A percentile compares a stretch with the other conserved stretches of the same genome.
phyloP scores from a whole-genome alignment of 495 filamentous ascomycete species.

The Sphaerosporella brunnea region DNA sequence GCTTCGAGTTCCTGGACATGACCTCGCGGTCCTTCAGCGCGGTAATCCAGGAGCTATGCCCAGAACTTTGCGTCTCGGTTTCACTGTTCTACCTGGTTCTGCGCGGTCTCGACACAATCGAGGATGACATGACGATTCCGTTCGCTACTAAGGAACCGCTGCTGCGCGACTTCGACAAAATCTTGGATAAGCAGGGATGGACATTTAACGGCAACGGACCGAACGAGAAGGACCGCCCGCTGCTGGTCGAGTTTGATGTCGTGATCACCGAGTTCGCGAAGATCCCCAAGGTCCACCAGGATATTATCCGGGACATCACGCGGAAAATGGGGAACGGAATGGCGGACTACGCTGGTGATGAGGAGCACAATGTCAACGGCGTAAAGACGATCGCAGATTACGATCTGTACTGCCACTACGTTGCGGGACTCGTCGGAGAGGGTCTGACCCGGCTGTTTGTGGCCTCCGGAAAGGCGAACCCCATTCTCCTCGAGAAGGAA shows the following conservation, averaged over 20 bases:
- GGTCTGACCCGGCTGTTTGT: conserved; percentile 84
- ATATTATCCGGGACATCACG: conserved; percentile 85
- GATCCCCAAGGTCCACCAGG: conserved; percentile 66
- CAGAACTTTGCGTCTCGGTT: conserved; percentile 77
- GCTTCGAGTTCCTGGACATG: conserved; percentile 69
- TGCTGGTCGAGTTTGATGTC: conserved; percentile 79
- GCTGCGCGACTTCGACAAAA: conserved; percentile 59
- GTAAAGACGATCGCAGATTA: conserved; percentile 77
- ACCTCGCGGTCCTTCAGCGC: conserved; percentile 86
- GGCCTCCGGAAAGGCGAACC: conserved; percentile 71
- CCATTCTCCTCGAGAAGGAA: conserved; percentile 56
- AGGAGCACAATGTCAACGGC: conserved; percentile 55
- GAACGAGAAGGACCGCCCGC: conserved; percentile 81
- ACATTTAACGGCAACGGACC: conserved; percentile 69
- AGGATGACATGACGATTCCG: conserved; percentile 92
- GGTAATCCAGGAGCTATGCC: conserved; percentile 89
- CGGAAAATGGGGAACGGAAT: conserved; percentile 95
- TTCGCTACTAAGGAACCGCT: conserved; percentile 69
- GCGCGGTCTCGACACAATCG: conserved; percentile 84
- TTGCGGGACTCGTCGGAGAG: conserved; percentile 91
- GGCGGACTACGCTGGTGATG: conserved; percentile 81
- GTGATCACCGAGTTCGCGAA: conserved; percentile 77
- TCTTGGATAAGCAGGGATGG: conserved; percentile 73
- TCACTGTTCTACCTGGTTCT: conserved; percentile 87
- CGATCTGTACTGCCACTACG: conserved; percentile 92